Percentiles rank a stretch among this genome's conserved stretches.
Conservation (phyloP, 2,329 filamentous ascomycete genomes). For the Fusarium citri region DNA sequence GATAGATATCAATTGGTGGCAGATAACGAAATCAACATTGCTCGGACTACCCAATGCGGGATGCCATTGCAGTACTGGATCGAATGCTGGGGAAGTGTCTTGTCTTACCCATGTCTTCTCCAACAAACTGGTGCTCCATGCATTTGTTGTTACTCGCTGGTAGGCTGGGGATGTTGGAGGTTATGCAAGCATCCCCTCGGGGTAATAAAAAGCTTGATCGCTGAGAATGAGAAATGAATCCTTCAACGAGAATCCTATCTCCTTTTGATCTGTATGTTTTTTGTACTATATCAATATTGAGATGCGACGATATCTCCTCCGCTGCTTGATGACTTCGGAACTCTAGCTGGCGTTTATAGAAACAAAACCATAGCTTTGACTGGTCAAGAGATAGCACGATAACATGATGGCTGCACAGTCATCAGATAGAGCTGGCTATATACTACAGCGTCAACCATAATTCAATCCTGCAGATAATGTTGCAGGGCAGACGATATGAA, state of each 20-base stretch:
- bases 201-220: slow-evolving; percentile 5
- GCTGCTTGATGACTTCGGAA: not conserved
- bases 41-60: slow-evolving; percentile 22
- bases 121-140: slow-evolving; percentile 21
- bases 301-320: not conserved
- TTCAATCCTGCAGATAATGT: not conserved
- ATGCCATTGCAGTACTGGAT: not conserved
- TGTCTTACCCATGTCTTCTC: slow-evolving; percentile 24
- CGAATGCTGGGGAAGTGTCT: slow-evolving; percentile 15
- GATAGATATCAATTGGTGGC: slow-evolving; percentile 4
- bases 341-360: not conserved
- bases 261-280: not conserved
- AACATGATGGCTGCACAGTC: not conserved
- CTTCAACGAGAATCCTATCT: not conserved
- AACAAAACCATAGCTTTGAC: not conserved
- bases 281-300: not conserved
- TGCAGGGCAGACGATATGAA: not conserved
- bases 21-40: not conserved
- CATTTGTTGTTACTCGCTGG: not conserved
- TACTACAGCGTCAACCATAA: not conserved
- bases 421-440: not conserved
- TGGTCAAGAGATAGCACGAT: not conserved
- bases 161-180: slow-evolving; percentile 11
- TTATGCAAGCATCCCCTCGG: not conserved
- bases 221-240: not conserved